Conservation (phyloP, 1,284 basidiomycete genomes). For the Trichosporon faecale region DNA sequence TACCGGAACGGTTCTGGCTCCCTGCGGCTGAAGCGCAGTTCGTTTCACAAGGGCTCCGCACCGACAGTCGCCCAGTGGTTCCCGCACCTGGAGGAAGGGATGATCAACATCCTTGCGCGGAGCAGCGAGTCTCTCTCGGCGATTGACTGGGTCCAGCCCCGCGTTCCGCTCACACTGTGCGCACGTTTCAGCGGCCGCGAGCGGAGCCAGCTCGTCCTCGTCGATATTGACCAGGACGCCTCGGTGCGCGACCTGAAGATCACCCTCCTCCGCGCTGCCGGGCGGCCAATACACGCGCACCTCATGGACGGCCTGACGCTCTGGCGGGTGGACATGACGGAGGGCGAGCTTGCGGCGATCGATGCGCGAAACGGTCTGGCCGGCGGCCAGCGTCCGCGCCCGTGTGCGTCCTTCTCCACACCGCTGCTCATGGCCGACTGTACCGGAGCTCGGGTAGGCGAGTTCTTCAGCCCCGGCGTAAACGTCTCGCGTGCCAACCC, state of each 20-base stretch:
- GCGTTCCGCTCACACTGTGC: slow-evolving; percentile 14
- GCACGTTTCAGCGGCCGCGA: slow-evolving; percentile 16
- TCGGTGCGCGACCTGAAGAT: slow-evolving; percentile 42
- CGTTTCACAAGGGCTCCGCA: not conserved
- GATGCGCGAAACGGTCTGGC: slow-evolving; percentile 41
- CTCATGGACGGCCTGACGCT: slow-evolving; percentile 33
- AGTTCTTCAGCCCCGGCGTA: slow-evolving; percentile 36
- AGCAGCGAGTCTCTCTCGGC: slow-evolving; percentile 15
- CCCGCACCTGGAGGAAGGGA: slow-evolving; percentile 13
- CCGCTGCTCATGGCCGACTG: slow-evolving; percentile 9
- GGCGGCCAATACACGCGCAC: slow-evolving; percentile 20
- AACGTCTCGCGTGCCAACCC: slow-evolving; percentile 30
- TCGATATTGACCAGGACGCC: slow-evolving; percentile 36
- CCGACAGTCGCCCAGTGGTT: slow-evolving; percentile 28
- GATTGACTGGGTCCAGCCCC: slow-evolving; percentile 14
- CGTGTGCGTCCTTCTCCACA: slow-evolving; percentile 22
- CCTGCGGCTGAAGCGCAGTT: slow-evolving; percentile 9
- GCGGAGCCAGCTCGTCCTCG: slow-evolving; percentile 28
- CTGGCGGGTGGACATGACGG: slow-evolving; percentile 48
- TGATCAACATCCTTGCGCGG: slow-evolving; percentile 37
- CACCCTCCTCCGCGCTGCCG: slow-evolving; percentile 36
- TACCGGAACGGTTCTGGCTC: slow-evolving; percentile 14
- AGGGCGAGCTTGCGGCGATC: slow-evolving; percentile 44
- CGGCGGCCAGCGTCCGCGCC: slow-evolving; percentile 47
- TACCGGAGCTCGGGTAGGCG: slow-evolving; percentile 24